These are phyloP conservation scores for Boehmeria nivea DNA, from an alignment of 306 rosid species.

Conservation along the genomic window DNA sequence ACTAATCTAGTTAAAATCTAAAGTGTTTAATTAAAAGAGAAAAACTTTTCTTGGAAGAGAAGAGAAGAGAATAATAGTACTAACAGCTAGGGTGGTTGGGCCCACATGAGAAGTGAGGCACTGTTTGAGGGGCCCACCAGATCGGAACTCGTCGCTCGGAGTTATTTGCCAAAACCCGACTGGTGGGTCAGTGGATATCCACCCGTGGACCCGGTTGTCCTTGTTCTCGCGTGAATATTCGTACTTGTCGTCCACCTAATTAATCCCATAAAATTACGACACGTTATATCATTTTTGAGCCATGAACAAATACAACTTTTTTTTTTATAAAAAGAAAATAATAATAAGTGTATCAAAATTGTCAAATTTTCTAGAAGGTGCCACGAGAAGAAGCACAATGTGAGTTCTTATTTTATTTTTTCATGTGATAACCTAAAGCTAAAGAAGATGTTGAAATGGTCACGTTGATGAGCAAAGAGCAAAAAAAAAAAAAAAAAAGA, in stretches of 20 bases:
- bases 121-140: constrained; percentile 89
- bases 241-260: constrained; percentile 85
- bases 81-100: constrained; percentile 73
- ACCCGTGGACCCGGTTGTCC: constrained; percentile 67
- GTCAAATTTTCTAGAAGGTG: too few species aligned
- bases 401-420: too few species aligned
- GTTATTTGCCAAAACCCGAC: constrained; percentile 75
- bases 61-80: constrained; percentile 1
- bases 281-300: not conserved
- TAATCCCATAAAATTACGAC: constrained; percentile 1
- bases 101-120: constrained; percentile 81
- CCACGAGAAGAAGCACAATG: too few species aligned
- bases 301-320: too few species aligned
- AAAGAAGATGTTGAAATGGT: too few species aligned
- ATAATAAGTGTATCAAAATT: too few species aligned
- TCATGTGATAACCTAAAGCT: too few species aligned
- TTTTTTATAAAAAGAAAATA: too few species aligned
- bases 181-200: constrained; percentile 42
- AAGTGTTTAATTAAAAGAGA: not conserved
- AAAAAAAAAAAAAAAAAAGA: not conserved
- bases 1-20: too few species aligned
- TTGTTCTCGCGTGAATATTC: constrained; percentile 58
- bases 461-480: too few species aligned
- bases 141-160: constrained; percentile 64
- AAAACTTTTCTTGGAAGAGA: too few species aligned